phyloP scores from a whole-genome alignment of 352 stramenopile species.

The Phytophthora brassicae region DNA sequence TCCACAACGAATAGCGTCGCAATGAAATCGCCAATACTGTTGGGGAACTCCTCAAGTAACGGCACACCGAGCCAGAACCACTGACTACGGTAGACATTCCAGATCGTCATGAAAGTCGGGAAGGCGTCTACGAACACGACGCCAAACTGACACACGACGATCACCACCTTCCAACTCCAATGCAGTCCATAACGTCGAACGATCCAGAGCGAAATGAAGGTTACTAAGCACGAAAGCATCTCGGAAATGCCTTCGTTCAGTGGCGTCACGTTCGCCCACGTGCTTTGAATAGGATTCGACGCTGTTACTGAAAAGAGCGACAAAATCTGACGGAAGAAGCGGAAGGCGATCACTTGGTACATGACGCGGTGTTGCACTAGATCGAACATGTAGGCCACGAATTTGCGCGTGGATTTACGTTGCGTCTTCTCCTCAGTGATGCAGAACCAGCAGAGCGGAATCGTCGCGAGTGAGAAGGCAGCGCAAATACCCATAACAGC shows the following conservation, averaged over 20 bases:
- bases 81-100: constrained; percentile 66
- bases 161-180: constrained; percentile 56
- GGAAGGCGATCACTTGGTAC: constrained; percentile 56
- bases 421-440: constrained; percentile 37
- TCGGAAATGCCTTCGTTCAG: constrained; percentile 56
- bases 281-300: constrained; percentile 45
- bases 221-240: constrained; percentile 47
- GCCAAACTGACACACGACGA: constrained; percentile 41
- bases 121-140: constrained; percentile 52
- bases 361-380: constrained; percentile 51
- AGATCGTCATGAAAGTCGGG: constrained; percentile 63
- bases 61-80: constrained; percentile 69
- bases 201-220: constrained; percentile 40
- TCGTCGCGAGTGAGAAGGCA: constrained; percentile 38
- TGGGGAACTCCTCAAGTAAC: constrained; percentile 53
- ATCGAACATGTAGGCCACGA: constrained; percentile 42
- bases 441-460: constrained; percentile 49
- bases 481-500: constrained; percentile 48
- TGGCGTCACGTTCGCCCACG: constrained; percentile 57
- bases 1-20: constrained; percentile 54
- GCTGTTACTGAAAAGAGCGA: constrained; percentile 53
- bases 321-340: constrained; percentile 53
- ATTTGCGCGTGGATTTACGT: constrained; percentile 39
- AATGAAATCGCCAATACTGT: constrained; percentile 49
- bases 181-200: constrained; percentile 48